Percentiles rank a stretch among this genome's conserved stretches.
These are phyloP conservation scores for Fistulifera solaris DNA, from an alignment of 108 stramenopile genomes.

Conservation along the genomic window DNA sequence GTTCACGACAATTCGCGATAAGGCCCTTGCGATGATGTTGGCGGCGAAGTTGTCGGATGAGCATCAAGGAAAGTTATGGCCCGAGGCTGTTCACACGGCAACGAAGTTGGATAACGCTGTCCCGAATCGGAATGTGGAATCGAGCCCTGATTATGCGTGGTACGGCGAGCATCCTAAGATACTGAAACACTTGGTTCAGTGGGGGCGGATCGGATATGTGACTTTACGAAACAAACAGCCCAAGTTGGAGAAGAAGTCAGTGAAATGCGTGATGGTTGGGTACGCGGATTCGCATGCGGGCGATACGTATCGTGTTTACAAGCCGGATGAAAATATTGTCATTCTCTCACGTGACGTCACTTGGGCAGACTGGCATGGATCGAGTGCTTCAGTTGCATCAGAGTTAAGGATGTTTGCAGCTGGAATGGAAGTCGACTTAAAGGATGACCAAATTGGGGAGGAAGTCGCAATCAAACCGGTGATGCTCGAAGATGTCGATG, in stretches of 20 bases:
- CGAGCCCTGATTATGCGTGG: not conserved
- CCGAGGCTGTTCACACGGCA: slow-evolving; percentile 3
- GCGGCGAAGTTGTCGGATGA: slow-evolving; percentile 4
- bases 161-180: slow-evolving; percentile 1
- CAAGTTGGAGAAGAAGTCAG: not conserved
- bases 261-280: not conserved
- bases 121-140: no score
- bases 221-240: not conserved
- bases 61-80: slow-evolving; percentile 3
- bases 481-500: not conserved
- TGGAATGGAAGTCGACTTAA: not conserved
- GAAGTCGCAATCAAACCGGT: not conserved
- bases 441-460: not conserved
- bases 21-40: slow-evolving; percentile 16
- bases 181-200: slow-evolving; percentile 1
- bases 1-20: not conserved
- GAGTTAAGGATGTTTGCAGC: not conserved
- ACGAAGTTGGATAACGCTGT: slow-evolving; percentile 2
- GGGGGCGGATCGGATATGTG: slow-evolving; percentile 10
- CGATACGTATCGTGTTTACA: slow-evolving; percentile 2
- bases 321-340: not conserved
- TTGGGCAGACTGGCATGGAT: no score
- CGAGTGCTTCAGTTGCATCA: not conserved
- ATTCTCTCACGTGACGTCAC: not conserved
- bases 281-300: slow-evolving; percentile 1